Evolutionary conservation across 306 rosid genomes (phyloP).

Genomic region (Dryas octopetala): DNA sequence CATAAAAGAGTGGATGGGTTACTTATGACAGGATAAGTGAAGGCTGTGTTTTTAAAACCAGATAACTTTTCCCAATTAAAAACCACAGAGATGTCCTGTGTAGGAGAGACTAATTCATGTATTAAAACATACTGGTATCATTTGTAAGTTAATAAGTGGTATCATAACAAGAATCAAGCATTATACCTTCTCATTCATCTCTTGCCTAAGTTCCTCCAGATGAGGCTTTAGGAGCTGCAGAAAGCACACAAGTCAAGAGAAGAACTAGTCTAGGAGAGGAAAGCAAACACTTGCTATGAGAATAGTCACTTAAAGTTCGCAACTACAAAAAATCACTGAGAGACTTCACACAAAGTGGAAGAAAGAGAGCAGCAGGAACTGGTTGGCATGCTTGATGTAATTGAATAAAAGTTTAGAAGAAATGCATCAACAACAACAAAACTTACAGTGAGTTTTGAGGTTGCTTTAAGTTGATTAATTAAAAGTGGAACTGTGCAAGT

Average conservation of each 20-base stretch:
- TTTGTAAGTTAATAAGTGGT: conserved; percentile 2
- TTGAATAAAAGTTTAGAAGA: background rate
- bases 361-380: background rate
- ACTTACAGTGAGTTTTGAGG: conserved; percentile 73
- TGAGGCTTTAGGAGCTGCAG: conserved; percentile 76
- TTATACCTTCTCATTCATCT: conserved; percentile 62
- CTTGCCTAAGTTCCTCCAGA: conserved; percentile 53
- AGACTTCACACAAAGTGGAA: background rate
- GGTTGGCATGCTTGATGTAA: background rate
- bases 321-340: background rate
- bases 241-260: conserved; percentile 23
- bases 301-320: background rate
- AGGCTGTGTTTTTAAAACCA: background rate
- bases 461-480: conserved; percentile 77
- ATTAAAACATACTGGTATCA: background rate
- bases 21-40: background rate
- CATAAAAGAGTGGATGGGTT: background rate
- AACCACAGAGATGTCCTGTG: background rate
- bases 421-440: conserved; percentile 20
- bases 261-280: background rate
- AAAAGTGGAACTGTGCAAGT: conserved; percentile 59
- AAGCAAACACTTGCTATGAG: background rate
- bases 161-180: conserved; percentile 13
- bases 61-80: no score
- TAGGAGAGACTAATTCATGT: background rate